phyloP scores from a whole-genome alignment of 2,329 filamentous ascomycete genomes.

The Colletotrichum gigasporum region DNA sequence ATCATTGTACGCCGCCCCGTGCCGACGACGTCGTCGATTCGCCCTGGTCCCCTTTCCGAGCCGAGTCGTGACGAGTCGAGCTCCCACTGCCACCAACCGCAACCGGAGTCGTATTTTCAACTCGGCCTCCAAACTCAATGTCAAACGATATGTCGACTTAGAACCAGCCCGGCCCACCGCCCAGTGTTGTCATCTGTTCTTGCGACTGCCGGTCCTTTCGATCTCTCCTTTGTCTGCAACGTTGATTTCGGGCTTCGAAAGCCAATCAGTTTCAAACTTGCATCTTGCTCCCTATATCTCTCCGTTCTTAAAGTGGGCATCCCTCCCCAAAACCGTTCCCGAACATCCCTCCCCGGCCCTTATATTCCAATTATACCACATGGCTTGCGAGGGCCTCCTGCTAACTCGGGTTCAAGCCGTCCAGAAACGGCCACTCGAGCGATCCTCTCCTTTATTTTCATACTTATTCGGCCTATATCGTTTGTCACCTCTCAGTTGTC shows the following conservation, averaged over 20 bases:
- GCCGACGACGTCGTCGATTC: background rate
- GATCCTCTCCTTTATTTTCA: conserved; percentile 8
- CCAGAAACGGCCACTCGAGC: conserved; percentile 12
- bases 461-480: background rate
- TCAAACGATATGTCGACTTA: conserved; percentile 22
- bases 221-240: conserved; percentile 6
- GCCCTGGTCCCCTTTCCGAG: background rate
- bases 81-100: too few relatives aligned
- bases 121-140: conserved; percentile 14
- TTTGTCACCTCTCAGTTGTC: conserved; percentile 5
- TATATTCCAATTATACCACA: conserved; percentile 5
- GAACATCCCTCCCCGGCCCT: conserved; percentile 19
- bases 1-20: background rate
- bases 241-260: conserved; percentile 21
- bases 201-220: conserved; percentile 7
- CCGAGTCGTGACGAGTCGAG: background rate
- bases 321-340: conserved; percentile 18
- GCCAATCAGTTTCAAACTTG: conserved; percentile 18
- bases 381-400: conserved; percentile 2
- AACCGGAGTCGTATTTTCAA: conserved; percentile 11
- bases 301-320: conserved; percentile 20
- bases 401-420: background rate
- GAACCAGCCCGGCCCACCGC: background rate
- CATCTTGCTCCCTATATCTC: conserved; percentile 20
- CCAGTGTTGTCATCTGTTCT: conserved; percentile 2